Evolutionary conservation across 2,329 filamentous ascomycete species (phyloP), one percentile per base, ranked within the genome.

Genomic region (Xylariaceae sp.): DNA sequence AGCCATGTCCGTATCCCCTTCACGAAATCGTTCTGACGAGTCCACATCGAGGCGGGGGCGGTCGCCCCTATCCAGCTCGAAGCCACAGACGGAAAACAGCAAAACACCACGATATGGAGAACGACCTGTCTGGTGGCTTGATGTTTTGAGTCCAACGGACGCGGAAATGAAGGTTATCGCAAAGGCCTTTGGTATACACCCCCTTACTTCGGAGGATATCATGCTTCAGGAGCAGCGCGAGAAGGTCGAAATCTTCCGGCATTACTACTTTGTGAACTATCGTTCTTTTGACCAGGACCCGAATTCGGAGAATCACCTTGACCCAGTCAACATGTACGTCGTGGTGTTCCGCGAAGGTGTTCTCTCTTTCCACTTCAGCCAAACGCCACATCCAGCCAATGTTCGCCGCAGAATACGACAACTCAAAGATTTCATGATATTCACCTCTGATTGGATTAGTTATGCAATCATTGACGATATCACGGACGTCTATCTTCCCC

Each of bases 231-330:
- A 99, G 77, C 90, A 92, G 47, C 92, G 94, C 18, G 94, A 99
- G 72, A 99, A 99, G 76, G 94, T 99, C 0, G 94, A 99, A 73
- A 81, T 99, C 0, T 99, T 99, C 79, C 88, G 90, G 39, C 89
- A 96, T 72, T 99, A 99, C 77, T 99, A 99, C 74, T 97, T 99
- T 69, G 90, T 99, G 76, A 97, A 96, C 73, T 99, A 99, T 74
- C 89, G 94, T 13, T 95, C 92, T 0, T 99, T 99, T 71, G 94
- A 99, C 72, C 94, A 97, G 73, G 94, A 99, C 71, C 85, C 86
- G 61, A 88, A 88, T 67, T 96, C 87, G 71, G 90, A 94, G 59
- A 87, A 95, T 70, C 96, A 95, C 72, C 82, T 99, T 51, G 91
- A 97, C 68, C 93, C 94, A 0, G 89, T 99, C 70, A 96, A 97